Evolutionary conservation across 495 filamentous ascomycete genomes (phyloP).

Genomic region (Penicillium paradoxum): DNA sequence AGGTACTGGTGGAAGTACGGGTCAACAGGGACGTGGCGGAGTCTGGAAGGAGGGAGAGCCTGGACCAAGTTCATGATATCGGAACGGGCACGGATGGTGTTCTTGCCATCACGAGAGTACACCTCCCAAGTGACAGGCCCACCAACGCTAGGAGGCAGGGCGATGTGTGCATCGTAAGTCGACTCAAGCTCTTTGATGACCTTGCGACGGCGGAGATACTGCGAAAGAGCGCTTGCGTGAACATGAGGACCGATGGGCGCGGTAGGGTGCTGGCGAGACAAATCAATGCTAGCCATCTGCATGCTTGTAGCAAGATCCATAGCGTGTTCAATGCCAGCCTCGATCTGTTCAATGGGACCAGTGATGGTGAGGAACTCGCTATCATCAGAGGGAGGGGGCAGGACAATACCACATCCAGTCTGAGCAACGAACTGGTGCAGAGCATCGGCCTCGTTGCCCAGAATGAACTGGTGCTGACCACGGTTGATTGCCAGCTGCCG

Average conservation of each 20-base stretch:
- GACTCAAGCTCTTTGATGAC: slow-evolving; percentile 75
- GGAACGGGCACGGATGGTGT: slow-evolving; percentile 68
- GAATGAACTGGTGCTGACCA: slow-evolving; percentile 84
- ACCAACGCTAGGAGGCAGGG: slow-evolving; percentile 60
- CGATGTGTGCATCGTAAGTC: slow-evolving; percentile 73
- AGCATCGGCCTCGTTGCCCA: slow-evolving; percentile 71
- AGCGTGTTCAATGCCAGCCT: slow-evolving; percentile 67
- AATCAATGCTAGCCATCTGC: slow-evolving; percentile 71
- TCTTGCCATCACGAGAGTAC: slow-evolving; percentile 79
- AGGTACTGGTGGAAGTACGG: slow-evolving; percentile 83
- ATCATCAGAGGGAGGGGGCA: slow-evolving; percentile 68
- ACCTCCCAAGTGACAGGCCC: slow-evolving; percentile 73
- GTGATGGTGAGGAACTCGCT: slow-evolving; percentile 77
- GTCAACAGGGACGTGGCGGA: slow-evolving; percentile 67
- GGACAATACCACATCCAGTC: slow-evolving; percentile 82
- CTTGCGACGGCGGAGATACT: slow-evolving; percentile 72
- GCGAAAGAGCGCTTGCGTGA: slow-evolving; percentile 78
- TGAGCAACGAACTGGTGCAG: slow-evolving; percentile 81
- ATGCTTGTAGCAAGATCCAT: slow-evolving; percentile 79
- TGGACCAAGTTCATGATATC: slow-evolving; percentile 78
- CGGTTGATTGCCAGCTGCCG: slow-evolving; percentile 70
- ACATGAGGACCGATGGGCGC: slow-evolving; percentile 64
- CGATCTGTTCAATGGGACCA: slow-evolving; percentile 68
- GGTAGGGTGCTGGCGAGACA: slow-evolving; percentile 68
- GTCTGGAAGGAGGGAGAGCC: slow-evolving; percentile 71